These are phyloP conservation scores for Albifimbria verrucaria DNA, from an alignment of 2,329 filamentous ascomycete species.

Conservation along the genomic window DNA sequence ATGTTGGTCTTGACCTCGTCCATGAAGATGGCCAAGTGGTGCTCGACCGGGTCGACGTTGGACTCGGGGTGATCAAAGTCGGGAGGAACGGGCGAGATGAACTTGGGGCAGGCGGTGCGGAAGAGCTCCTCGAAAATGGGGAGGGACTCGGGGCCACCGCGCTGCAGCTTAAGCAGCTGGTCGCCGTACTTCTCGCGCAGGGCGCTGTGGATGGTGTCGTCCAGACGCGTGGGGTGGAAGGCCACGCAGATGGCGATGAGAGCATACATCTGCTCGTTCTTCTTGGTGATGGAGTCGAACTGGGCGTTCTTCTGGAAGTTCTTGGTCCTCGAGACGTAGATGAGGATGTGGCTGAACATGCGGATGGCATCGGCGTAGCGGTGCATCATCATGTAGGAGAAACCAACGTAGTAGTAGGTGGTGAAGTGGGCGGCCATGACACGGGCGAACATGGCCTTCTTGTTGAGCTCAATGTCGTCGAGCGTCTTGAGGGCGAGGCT, in stretches of 20 bases:
- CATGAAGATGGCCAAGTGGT: conserved; percentile 98
- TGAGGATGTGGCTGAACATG: conserved; percentile 99
- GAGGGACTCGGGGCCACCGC: conserved; percentile 89
- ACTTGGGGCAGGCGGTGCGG: conserved; percentile 96
- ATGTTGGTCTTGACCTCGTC: conserved; percentile 99
- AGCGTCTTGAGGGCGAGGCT: conserved; percentile 97
- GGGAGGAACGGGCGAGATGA: conserved; percentile 94
- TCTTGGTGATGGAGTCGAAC: conserved; percentile 99
- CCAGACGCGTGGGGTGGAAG: conserved; percentile 93
- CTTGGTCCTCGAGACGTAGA: conserved; percentile 98
- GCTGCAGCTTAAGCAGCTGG: conserved; percentile 94
- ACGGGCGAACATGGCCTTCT: conserved; percentile 99
- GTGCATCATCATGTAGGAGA: conserved; percentile 99
- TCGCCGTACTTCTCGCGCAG: conserved; percentile 99
- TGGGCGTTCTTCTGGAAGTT: conserved; percentile 99
- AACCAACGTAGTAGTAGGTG: conserved; percentile 99
- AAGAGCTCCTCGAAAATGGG: conserved; percentile 98
- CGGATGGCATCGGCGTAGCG: conserved; percentile 98
- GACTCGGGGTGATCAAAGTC: conserved; percentile 96
- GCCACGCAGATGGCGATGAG: conserved; percentile 98
- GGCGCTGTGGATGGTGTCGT: conserved; percentile 98
- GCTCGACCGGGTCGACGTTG: conserved; percentile 96
- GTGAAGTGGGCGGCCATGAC: conserved; percentile 99
- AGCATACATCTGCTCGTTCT: conserved; percentile 99
- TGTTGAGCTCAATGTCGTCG: conserved; percentile 99